These are phyloP conservation scores for Phytopythium vexans DNA, from an alignment of 352 stramenopile species.

Conservation along the genomic window DNA sequence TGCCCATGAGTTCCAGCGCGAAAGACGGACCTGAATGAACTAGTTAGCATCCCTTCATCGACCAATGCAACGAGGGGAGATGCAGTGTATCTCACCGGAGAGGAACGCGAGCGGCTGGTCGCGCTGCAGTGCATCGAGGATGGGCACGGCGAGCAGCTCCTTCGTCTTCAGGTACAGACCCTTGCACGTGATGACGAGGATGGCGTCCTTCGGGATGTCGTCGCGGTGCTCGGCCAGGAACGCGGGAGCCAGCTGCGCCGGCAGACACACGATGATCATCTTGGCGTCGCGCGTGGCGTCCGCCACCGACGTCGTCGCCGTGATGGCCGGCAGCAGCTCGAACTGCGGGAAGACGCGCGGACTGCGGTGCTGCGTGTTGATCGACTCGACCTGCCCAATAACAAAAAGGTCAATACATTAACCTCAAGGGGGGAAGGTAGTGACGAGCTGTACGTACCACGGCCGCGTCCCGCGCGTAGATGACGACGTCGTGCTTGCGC, in stretches of 20 bases:
- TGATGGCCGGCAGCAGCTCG: slow-evolving; percentile 73
- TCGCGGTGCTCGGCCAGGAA: slow-evolving; percentile 88
- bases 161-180: slow-evolving; percentile 95
- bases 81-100: slow-evolving; percentile 35
- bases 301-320: slow-evolving; percentile 87
- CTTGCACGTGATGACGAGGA: slow-evolving; percentile 94
- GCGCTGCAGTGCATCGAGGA: slow-evolving; percentile 88
- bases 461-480: slow-evolving; percentile 86
- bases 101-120: slow-evolving; percentile 95
- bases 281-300: slow-evolving; percentile 86
- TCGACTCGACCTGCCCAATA: slow-evolving; percentile 70
- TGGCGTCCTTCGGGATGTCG: slow-evolving; percentile 85
- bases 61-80: slow-evolving; percentile 2
- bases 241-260: slow-evolving; percentile 91
- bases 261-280: slow-evolving; percentile 95
- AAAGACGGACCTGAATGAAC: slow-evolving; percentile 82
- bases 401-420: background rate
- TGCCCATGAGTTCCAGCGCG: slow-evolving; percentile 95
- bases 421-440: no score
- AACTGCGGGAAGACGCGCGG: slow-evolving; percentile 91
- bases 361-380: slow-evolving; percentile 92
- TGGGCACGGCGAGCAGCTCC: slow-evolving; percentile 94
- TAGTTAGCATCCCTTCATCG: background rate
- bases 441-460: slow-evolving; percentile 3
- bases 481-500: slow-evolving; percentile 87